A percentile compares a stretch with the other conserved stretches of the same genome.
Conservation (phyloP, 176 grass and related monocot species). For the barley (Hordeum vulgare) region DNA sequence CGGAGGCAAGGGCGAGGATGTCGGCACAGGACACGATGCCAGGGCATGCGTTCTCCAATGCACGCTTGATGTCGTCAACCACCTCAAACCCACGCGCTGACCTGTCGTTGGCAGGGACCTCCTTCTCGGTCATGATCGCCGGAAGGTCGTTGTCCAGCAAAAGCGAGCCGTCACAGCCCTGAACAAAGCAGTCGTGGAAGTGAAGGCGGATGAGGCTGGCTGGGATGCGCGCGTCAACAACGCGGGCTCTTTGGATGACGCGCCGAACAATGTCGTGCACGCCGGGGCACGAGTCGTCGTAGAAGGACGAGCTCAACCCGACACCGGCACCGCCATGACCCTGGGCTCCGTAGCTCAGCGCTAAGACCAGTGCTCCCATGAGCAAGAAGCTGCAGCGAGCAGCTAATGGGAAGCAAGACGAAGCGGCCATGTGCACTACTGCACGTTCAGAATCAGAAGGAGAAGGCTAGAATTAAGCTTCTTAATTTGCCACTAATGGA, state of each 20-base stretch:
- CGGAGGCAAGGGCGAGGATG: neutral
- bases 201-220: neutral
- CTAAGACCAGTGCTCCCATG: neutral
- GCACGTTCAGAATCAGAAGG: neutral
- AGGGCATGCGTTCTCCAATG: neutral
- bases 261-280: neutral
- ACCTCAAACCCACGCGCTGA: neutral
- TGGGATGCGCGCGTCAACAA: neutral
- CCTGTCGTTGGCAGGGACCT: neutral
- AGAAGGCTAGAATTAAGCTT: neutral
- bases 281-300: neutral
- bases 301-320: neutral
- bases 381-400: neutral
- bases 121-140: neutral
- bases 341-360: neutral
- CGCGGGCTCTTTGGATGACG: neutral
- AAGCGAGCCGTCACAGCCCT: neutral
- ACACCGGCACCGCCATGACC: neutral
- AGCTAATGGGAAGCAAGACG: neutral
- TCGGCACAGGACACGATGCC: neutral
- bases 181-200: neutral
- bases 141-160: neutral
- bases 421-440: neutral
- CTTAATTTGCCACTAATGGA: neutral
- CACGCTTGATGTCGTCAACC: neutral